Evolutionary conservation across 192 early-diverging fungal genomes (phyloP).

Genomic region (Allomyces macrogynus): DNA sequence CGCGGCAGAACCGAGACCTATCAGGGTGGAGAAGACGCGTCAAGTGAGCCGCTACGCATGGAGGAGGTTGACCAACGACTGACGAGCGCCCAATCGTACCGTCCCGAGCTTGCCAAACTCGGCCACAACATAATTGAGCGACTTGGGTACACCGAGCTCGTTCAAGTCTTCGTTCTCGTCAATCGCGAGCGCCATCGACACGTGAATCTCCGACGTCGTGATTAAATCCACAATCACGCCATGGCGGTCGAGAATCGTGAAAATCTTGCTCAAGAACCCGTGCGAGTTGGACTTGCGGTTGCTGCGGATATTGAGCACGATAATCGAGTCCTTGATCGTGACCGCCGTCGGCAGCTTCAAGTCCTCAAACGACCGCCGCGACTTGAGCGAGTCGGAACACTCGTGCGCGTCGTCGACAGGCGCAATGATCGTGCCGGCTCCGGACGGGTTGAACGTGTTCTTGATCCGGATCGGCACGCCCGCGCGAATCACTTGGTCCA

Average conservation of each 20-base stretch:
- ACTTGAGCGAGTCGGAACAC: not conserved
- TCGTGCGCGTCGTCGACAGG: slow-evolving; percentile 22
- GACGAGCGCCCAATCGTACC: too few species aligned
- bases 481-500: slow-evolving; percentile 96
- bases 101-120: not conserved
- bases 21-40: too few species aligned
- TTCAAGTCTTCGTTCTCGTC: slow-evolving; percentile 25
- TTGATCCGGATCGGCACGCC: slow-evolving; percentile 97
- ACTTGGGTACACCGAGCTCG: not conserved
- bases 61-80: too few species aligned
- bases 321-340: slow-evolving; percentile 95
- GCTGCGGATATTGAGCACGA: slow-evolving; percentile 90
- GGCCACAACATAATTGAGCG: not conserved
- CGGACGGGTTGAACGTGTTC: slow-evolving; percentile 87
- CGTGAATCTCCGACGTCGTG: slow-evolving; percentile 79
- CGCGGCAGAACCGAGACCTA: not conserved
- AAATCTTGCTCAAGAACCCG: slow-evolving; percentile 94
- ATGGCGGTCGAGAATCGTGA: slow-evolving; percentile 68
- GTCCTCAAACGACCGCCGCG: slow-evolving; percentile 3
- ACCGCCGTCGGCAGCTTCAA: slow-evolving; percentile 72
- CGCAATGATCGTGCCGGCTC: slow-evolving; percentile 79
- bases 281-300: slow-evolving; percentile 89
- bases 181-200: slow-evolving; percentile 62
- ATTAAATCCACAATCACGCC: slow-evolving; percentile 91
- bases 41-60: too few species aligned